These are phyloP conservation scores for Pestalotiopsis sp. DNA, from an alignment of 2,329 filamentous ascomycete species.

Conservation along the genomic window DNA sequence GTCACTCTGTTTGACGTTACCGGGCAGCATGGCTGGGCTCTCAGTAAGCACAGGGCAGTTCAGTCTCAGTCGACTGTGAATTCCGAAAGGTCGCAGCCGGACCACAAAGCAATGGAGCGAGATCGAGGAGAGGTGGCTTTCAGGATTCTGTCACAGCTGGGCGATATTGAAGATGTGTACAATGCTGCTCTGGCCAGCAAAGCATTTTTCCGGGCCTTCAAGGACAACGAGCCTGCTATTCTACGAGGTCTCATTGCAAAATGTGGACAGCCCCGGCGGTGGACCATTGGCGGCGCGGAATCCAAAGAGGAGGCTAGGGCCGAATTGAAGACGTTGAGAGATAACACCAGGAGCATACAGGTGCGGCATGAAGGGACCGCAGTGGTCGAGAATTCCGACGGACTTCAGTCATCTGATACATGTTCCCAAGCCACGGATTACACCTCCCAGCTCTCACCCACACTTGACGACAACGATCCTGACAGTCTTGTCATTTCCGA, in stretches of 20 bases:
- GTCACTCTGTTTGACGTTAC: constrained; percentile 50
- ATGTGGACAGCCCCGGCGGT: neutral
- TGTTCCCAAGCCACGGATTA: neutral
- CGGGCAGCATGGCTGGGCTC: constrained; percentile 49
- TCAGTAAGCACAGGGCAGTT: constrained; percentile 39
- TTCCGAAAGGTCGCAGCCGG: constrained; percentile 10
- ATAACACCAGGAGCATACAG: neutral
- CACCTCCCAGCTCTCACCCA: neutral
- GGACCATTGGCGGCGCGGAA: neutral
- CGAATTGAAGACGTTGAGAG: neutral
- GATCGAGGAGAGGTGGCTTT: constrained; percentile 35
- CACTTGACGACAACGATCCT: constrained; percentile 22
- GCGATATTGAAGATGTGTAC: constrained; percentile 41
- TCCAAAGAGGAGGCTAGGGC: constrained; percentile 3
- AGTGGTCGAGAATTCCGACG: neutral
- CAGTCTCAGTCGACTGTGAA: constrained; percentile 35
- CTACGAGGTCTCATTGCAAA: constrained; percentile 26
- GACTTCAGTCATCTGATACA: neutral
- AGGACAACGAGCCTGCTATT: constrained; percentile 42
- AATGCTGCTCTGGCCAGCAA: constrained; percentile 41
- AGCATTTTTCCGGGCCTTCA: constrained; percentile 45
- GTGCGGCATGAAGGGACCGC: fast-evolving
- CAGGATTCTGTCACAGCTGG: constrained; percentile 39
- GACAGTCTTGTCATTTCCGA: constrained; percentile 18
- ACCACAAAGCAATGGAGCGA: neutral